Evolutionary conservation across 768 basidiomycete species (phyloP), one percentile per base, ranked within the genome.

Genomic region (Leucocoprinus leucothites): DNA sequence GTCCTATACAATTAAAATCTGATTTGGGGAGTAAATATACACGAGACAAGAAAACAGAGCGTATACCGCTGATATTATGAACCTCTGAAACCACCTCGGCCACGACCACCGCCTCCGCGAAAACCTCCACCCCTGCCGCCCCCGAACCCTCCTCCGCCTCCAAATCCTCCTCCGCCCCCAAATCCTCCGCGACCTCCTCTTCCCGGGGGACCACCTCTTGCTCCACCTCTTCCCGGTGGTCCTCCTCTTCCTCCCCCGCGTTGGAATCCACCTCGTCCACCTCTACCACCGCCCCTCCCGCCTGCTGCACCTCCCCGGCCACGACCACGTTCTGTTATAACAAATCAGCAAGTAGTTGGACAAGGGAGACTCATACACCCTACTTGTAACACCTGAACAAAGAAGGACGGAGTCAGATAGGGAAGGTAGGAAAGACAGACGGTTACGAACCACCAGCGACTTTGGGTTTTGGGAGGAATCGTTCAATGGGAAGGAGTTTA

Each of bases 401-500:
- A n/a, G 26, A 24, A 21, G 24, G 44, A 26, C 48, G 26, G 51
- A 34, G 51, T 45, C 26, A 34, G 18, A 31, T 52, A 41, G 47
- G 21, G 19, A 41, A 60, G 48, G 48, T 42, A 48, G 52, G 50
- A 40, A 18, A 62, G 40, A 56, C 48, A 57, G 34, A 56, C 28
- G 50, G 25, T 60, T 24, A 69, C 76, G 51, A 62, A 77, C 80
- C 89, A 71, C 89, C 91, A 56, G 71, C 78, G 18, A 79, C 76
- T 77, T 97, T 98, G 51, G 96, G 95, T 75, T 94, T 98, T 7
- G 97, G 97, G 58, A 99, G 76, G 75, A 99, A 99, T 61, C 97
- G 78, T 59, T 99, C 97, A 51, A 98, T 86, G 7, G 97, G 96
- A 38, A 99, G 77, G 51, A 98, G 82, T 72, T 98, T 98, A 76